These are phyloP conservation scores for Triticum dicoccoides DNA, from an alignment of 176 grass and related monocot genomes.

Conservation along the genomic window DNA sequence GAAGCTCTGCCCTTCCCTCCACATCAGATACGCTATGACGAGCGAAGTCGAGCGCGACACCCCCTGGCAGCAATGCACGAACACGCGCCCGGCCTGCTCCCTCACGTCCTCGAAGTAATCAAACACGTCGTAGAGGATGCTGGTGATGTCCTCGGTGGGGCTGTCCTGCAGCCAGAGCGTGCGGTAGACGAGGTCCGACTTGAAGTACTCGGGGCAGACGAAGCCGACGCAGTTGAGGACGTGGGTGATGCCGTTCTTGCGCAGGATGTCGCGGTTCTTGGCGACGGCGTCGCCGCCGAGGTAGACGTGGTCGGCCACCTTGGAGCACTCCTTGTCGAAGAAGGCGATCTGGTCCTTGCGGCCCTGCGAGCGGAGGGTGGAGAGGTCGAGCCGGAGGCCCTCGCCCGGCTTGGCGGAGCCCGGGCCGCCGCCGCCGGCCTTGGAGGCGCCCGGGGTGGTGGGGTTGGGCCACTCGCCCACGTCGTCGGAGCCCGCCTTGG, in stretches of 20 bases:
- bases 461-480: conserved; percentile 92
- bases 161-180: conserved; percentile 99
- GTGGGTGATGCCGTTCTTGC: conserved; percentile 86
- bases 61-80: conserved; percentile 97
- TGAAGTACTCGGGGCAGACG: conserved; percentile 97
- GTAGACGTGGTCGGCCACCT: conserved; percentile 94
- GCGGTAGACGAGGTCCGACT: conserved; percentile 80
- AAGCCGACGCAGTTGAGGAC: conserved; percentile 96
- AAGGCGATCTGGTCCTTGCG: conserved; percentile 96
- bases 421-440: conserved; percentile 25
- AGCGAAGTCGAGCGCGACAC: conserved; percentile 90
- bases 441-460: conserved; percentile 67
- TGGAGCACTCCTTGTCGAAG: conserved; percentile 99
- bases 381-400: conserved; percentile 70
- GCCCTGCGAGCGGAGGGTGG: conserved; percentile 54
- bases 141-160: conserved; percentile 98
- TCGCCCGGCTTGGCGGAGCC: conserved; percentile 51
- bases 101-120: conserved; percentile 99
- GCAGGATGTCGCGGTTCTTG: conserved; percentile 81
- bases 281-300: conserved; percentile 89
- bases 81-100: conserved; percentile 73
- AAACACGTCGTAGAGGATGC: conserved; percentile 96
- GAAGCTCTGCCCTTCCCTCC: conserved; percentile 97
- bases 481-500: conserved; percentile 78
- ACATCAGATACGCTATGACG: conserved; percentile 97